Evolutionary conservation across 768 basidiomycete genomes (phyloP), one percentile per base, ranked within the genome.

Genomic region (Leucosporidium creatinivorum): DNA sequence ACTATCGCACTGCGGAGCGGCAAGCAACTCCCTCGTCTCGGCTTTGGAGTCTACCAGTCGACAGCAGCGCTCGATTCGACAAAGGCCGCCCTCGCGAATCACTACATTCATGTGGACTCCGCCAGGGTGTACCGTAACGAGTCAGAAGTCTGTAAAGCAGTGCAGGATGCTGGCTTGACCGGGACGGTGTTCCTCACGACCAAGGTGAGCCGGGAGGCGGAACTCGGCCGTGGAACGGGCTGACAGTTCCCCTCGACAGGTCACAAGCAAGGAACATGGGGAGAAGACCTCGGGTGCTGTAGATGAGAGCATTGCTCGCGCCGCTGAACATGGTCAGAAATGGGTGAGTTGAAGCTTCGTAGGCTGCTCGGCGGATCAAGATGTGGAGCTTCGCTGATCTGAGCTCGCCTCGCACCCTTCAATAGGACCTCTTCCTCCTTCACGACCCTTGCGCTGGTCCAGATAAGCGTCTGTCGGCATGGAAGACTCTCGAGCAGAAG

Each of bases 401-500:
- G 8, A 12, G 8, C 39, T 44, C 13, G 39, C 13, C 31, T 39
- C 36, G 58, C 18, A 2, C 33, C 10, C 3, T 31, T 0, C 2
- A 10, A 15, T 28, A 71, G 70, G 78, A 79, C 58, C 64, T 80
- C 39, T 77, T 79, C 70, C 69, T 80, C 30, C 77, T 80, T 31
- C 79, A 80, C 54, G 76, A 79, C 58, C 78, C 79, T 9, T 75
- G 72, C 12, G 74, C 76, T 9, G 79, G 79, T 12, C 74, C 73
- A 0, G 76, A 77, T 66, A 75, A 75, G 61, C 68, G 79, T 23
- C 57, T 71, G 28, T 68, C 75, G 59, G 75, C 75, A 23, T 89
- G 87, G 87, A 77, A 80, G 64, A 87, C 85, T 0, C 81, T 85
- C 58, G 89, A 91, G 75, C 84, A 87, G 77, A 79, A 89, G 78